Conservation (phyloP, 495 filamentous ascomycete genomes). For the Penicilliopsis zonata region DNA sequence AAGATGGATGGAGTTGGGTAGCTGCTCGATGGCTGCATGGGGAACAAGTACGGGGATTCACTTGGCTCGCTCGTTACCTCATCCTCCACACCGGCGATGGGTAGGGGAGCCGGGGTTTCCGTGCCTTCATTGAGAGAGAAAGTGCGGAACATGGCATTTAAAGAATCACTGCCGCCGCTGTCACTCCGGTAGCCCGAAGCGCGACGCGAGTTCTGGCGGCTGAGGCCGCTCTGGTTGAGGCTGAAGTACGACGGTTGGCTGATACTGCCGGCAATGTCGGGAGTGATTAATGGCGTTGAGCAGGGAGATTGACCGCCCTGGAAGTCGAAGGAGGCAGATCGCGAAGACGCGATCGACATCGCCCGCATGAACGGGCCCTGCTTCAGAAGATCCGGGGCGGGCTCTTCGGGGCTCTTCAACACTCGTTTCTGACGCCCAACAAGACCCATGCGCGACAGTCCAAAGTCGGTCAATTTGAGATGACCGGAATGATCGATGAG, state of each 20-base stretch:
- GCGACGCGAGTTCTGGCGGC: slow-evolving; percentile 63
- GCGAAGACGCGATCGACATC: slow-evolving; percentile 77
- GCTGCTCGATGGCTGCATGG: slow-evolving; percentile 48
- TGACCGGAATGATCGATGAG: slow-evolving; percentile 96
- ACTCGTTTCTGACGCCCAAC: slow-evolving; percentile 92
- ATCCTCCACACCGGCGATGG: slow-evolving; percentile 48
- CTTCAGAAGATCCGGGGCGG: slow-evolving; percentile 81
- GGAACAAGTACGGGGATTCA: slow-evolving; percentile 59
- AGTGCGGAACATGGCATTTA: slow-evolving; percentile 72
- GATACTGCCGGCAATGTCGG: slow-evolving; percentile 53
- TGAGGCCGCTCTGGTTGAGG: slow-evolving; percentile 52
- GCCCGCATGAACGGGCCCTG: slow-evolving; percentile 81
- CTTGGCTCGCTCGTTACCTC: slow-evolving; percentile 54
- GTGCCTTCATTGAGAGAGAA: slow-evolving; percentile 63
- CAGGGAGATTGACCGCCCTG: slow-evolving; percentile 67
- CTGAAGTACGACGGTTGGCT: slow-evolving; percentile 91
- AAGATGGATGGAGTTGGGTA: slow-evolving; percentile 31
- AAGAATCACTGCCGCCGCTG: slow-evolving; percentile 73
- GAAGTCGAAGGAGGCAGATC: slow-evolving; percentile 92
- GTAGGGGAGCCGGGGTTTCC: slow-evolving; percentile 18
- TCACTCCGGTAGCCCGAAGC: slow-evolving; percentile 87
- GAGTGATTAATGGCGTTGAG: slow-evolving; percentile 79
- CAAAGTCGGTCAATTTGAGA: slow-evolving; percentile 95
- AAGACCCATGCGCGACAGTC: slow-evolving; percentile 91
- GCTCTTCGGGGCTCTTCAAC: slow-evolving; percentile 67